Percentiles rank a stretch among this genome's conserved stretches.
Evolutionary conservation across 345 rosid genomes (phyloP).

Genomic region (Arabidopsis suecica): DNA sequence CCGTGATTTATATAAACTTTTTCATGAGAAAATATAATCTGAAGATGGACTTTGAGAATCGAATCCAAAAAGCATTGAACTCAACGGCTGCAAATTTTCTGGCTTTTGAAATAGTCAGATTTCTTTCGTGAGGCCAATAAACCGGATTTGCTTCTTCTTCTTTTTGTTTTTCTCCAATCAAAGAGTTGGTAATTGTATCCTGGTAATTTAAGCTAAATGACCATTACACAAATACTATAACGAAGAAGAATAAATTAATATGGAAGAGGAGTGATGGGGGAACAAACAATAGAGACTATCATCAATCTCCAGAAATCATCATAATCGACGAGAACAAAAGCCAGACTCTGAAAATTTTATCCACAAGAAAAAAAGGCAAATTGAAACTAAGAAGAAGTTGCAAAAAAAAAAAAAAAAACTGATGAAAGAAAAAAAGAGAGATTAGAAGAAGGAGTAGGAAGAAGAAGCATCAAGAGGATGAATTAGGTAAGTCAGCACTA

Average conservation of each 20-base stretch:
- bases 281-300: not conserved
- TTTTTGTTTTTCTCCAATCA: too few relatives aligned
- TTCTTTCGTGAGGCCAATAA: too few relatives aligned
- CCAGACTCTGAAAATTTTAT: conserved; percentile 23
- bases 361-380: conserved; percentile 11
- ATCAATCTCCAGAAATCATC: conserved; percentile 26
- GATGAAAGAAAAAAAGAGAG: not conserved
- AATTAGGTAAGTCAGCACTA: conserved; percentile 72
- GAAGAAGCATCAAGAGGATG: conserved; percentile 64
- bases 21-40: not conserved
- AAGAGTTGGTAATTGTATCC: not conserved
- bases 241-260: conserved; percentile 38
- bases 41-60: not conserved
- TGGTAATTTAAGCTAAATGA: not conserved
- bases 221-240: not conserved
- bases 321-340: conserved; percentile 12
- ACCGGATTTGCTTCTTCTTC: too few relatives aligned
- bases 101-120: not conserved
- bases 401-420: not conserved
- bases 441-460: conserved; percentile 48
- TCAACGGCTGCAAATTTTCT: conserved; percentile 1
- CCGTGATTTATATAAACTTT: too few relatives aligned
- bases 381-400: not conserved
- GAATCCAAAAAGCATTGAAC: not conserved
- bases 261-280: not conserved